These are phyloP conservation scores for Chenopodium berlandieri DNA, from an alignment of 148 eudicot genomes.

Conservation along the genomic window DNA sequence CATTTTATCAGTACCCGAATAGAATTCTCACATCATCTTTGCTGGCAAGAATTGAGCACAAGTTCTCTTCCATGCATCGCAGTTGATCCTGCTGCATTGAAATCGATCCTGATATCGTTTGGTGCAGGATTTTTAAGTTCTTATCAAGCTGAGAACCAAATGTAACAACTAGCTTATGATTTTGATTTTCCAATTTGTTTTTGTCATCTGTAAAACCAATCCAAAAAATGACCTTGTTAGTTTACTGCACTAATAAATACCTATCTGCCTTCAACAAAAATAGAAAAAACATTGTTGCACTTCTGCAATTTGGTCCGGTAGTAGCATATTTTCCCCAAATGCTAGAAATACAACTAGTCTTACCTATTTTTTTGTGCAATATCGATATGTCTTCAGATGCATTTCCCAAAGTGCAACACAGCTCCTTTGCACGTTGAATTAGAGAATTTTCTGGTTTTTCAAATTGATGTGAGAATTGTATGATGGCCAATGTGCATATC, in stretches of 20 bases:
- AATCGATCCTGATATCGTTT: constrained; percentile 57
- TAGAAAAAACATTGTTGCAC: neutral
- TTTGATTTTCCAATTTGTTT: constrained; percentile 59
- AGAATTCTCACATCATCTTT: constrained; percentile 60
- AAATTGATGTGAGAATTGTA: constrained; percentile 1
- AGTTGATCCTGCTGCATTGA: constrained; percentile 72
- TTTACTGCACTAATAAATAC: neutral
- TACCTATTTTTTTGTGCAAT: constrained; percentile 66
- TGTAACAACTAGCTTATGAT: constrained; percentile 57
- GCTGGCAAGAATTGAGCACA: constrained; percentile 59
- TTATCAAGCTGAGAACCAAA: constrained; percentile 81
- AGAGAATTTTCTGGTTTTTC: constrained; percentile 52
- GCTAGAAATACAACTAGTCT: neutral
- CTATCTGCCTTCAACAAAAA: neutral
- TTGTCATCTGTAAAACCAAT: constrained; percentile 54
- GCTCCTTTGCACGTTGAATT: constrained; percentile 59
- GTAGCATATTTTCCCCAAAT: neutral
- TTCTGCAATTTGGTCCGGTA: neutral
- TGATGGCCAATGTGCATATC: neutral
- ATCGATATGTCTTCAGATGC: constrained; percentile 65
- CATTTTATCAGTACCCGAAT: neutral
- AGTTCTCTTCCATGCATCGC: constrained; percentile 60
- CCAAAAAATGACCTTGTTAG: neutral
- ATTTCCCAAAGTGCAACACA: constrained; percentile 57
- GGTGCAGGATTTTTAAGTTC: constrained; percentile 66